Conservation (phyloP, 2,329 filamentous ascomycete species). For the Colletotrichum gigasporum region DNA sequence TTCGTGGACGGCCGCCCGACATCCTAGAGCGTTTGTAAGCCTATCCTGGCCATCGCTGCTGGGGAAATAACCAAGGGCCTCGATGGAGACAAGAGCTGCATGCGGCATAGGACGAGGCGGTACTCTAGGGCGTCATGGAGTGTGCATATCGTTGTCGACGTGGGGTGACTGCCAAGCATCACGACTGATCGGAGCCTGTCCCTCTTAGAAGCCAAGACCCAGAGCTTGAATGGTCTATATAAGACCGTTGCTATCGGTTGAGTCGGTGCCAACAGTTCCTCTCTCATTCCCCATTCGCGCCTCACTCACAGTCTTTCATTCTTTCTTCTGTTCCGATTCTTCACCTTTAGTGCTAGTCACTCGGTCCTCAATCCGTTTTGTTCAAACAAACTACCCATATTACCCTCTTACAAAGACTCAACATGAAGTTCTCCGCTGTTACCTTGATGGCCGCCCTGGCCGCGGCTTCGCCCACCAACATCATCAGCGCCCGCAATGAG, state of each 20-base stretch:
- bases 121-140: background rate
- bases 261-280: background rate
- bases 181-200: background rate
- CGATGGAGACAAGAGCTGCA: background rate
- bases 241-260: background rate
- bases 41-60: background rate
- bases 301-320: background rate
- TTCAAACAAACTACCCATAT: background rate
- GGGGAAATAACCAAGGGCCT: conserved; percentile 10
- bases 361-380: background rate
- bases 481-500: conserved; percentile 23
- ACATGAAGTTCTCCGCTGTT: conserved; percentile 31
- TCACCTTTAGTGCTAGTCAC: conserved; percentile 18
- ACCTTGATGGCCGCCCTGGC: conserved; percentile 27
- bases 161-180: background rate
- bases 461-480: conserved; percentile 26
- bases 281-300: background rate
- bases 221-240: background rate
- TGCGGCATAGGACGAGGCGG: background rate
- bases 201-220: background rate
- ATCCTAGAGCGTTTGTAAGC: background rate
- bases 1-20: background rate
- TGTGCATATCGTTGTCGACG: background rate
- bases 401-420: background rate
- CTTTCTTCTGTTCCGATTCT: conserved; percentile 1